Conservation (phyloP, 106 monocot species). For the Platanthera zijinensis region DNA sequence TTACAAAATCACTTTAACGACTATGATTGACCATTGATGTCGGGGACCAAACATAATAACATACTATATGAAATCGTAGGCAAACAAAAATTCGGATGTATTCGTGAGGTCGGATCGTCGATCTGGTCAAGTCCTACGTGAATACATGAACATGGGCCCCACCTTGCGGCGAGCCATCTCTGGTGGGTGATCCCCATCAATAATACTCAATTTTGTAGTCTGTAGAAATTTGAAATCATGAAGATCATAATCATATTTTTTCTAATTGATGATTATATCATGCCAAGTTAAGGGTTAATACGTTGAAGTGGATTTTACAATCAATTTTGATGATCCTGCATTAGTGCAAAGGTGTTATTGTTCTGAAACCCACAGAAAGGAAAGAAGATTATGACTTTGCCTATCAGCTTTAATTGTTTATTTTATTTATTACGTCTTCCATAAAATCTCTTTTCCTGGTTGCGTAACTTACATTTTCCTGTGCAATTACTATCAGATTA, state of each 20-base stretch:
- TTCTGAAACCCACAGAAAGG: neutral
- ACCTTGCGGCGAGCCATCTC: too few relatives aligned
- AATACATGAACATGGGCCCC: too few relatives aligned
- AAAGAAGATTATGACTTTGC: neutral
- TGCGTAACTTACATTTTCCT: neutral
- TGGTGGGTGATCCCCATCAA: too few relatives aligned
- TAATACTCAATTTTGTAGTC: neutral
- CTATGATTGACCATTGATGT: too few relatives aligned
- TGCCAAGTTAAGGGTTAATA: neutral
- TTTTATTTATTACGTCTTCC: neutral
- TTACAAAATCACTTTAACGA: too few relatives aligned
- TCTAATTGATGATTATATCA: neutral
- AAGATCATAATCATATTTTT: neutral
- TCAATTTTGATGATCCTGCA: neutral
- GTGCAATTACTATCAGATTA: neutral
- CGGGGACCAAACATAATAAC: too few relatives aligned
- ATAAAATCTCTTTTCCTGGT: neutral
- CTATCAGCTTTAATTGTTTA: neutral
- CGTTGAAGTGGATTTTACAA: neutral
- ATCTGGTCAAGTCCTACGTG: too few relatives aligned
- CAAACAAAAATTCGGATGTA: too few relatives aligned
- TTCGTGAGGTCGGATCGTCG: too few relatives aligned
- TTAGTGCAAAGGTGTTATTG: neutral
- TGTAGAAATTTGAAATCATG: neutral
- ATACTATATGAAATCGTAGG: too few relatives aligned